Evolutionary conservation across 352 stramenopile species (phyloP), one percentile per base, ranked within the genome.

Genomic region (Globisporangium sylvaticum): DNA sequence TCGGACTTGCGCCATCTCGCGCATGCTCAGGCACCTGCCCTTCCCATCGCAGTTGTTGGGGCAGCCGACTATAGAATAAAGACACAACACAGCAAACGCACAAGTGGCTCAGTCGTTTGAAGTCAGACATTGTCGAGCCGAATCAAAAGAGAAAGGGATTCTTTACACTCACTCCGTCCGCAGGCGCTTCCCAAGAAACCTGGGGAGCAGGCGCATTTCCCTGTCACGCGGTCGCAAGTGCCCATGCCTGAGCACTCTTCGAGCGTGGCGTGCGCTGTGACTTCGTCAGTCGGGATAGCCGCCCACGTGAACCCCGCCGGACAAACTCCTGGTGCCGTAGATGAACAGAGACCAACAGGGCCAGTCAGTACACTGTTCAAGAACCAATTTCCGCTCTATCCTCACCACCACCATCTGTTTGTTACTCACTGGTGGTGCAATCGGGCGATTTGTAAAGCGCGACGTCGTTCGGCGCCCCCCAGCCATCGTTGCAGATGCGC

Each of bases 161-260:
- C 72, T 25, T 76, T 92, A 54, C 27, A 61, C 74, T 29, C 76
- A 93, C 80, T 81, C 22, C 88, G 75, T 50, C 97, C 74, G 64
- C 94, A 98, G 1, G 91, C 90, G 31, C 62, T 72, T 15, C 92
- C 92, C 6, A 74, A 77, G 69, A 95, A 98, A 0, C 90, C 90
- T 15, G 68, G 58, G 46, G 96, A 92, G 73, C 92, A 98, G 6
- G 63, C 59, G 75, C 94, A 98, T 29, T 70, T 66, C 25, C 91
- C 91, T 20, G 65, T 73, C 34, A 4, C 67, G 39, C 91, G 79
- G 67, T 98, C 75, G 73, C 93, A 98, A 2, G 80, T 69, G 0
- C 92, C 92, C 69, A 91, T 89, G n/a, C 88, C 89, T 2, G 88
- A 95, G 67, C 92, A 98, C 74, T 98, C 92, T 50, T 84, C 74